These are phyloP conservation scores for Azolla pinnata DNA, from an alignment of 75 land plant genomes.

Conservation along the genomic window DNA sequence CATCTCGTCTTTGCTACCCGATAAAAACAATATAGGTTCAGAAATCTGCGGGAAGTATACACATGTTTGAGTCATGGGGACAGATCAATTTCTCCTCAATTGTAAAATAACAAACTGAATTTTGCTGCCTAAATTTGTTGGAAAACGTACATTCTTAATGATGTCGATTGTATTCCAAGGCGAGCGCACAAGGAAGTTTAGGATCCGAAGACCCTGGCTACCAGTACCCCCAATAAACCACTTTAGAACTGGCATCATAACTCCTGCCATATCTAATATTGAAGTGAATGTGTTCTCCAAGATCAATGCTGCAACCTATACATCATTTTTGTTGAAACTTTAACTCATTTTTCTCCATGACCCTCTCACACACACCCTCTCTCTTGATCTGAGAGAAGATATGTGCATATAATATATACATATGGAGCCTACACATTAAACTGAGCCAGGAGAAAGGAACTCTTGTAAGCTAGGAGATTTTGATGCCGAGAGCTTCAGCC, in stretches of 20 bases:
- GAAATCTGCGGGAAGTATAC: constrained; percentile 15
- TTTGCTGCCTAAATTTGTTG: not conserved
- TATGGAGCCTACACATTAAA: no score
- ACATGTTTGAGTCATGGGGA: not conserved
- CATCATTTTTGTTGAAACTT: no score
- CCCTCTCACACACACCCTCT: no score
- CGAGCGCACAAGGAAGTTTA: constrained; percentile 86
- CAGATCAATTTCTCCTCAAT: not conserved
- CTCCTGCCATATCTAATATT: constrained; percentile 92
- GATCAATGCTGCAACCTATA: constrained; percentile 73
- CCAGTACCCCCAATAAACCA: constrained; percentile 82
- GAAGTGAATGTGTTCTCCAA: constrained; percentile 98
- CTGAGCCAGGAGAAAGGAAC: no score
- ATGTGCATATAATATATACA: no score
- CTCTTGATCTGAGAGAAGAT: no score
- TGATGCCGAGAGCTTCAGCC: no score
- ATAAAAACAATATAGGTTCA: constrained; percentile 66
- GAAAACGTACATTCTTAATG: constrained; percentile 48
- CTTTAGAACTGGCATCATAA: constrained; percentile 71
- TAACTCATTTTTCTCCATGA: no score
- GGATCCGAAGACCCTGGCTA: constrained; percentile 54
- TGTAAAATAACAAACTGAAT: not conserved
- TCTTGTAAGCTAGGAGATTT: no score
- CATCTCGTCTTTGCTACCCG: constrained; percentile 92
- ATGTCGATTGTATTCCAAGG: constrained; percentile 93